Percentiles rank a stretch among this genome's conserved stretches.
Evolutionary conservation across 345 rosid species (phyloP).

Genomic region (Diplotaxis tenuifolia): DNA sequence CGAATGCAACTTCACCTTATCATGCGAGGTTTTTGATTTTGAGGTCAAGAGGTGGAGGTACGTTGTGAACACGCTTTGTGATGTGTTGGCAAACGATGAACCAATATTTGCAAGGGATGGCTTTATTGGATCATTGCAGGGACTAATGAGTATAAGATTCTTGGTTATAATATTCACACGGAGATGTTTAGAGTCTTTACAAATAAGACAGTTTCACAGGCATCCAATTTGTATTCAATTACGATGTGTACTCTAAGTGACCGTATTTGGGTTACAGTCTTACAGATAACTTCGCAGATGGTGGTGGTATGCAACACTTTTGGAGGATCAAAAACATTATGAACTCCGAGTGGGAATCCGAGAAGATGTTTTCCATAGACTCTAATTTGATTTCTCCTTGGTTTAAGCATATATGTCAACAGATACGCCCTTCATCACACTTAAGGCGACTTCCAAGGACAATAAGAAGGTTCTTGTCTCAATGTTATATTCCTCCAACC

Average conservation of each 20-base stretch:
- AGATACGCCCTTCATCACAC: not conserved
- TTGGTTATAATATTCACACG: not conserved
- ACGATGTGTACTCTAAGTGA: not conserved
- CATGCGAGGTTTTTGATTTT: not conserved
- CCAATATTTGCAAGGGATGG: not conserved
- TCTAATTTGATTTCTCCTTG: not conserved
- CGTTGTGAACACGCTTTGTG: not conserved
- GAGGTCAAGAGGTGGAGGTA: not conserved
- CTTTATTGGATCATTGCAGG: not conserved
- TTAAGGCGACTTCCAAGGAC: too few species aligned
- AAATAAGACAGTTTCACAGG: not conserved
- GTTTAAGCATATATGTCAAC: too few species aligned
- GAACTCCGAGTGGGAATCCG: not conserved
- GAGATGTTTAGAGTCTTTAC: not conserved
- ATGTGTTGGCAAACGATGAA: not conserved
- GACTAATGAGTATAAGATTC: not conserved
- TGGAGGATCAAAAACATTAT: not conserved
- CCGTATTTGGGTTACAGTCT: not conserved
- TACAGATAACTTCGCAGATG: not conserved
- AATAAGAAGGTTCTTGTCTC: too few species aligned
- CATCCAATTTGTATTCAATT: not conserved
- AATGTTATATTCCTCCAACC: too few species aligned
- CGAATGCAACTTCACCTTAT: not conserved
- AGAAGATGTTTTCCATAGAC: not conserved
- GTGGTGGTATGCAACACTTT: not conserved